These are phyloP conservation scores for Cadophora malorum DNA, from an alignment of 2,329 filamentous ascomycete genomes.

Conservation along the genomic window DNA sequence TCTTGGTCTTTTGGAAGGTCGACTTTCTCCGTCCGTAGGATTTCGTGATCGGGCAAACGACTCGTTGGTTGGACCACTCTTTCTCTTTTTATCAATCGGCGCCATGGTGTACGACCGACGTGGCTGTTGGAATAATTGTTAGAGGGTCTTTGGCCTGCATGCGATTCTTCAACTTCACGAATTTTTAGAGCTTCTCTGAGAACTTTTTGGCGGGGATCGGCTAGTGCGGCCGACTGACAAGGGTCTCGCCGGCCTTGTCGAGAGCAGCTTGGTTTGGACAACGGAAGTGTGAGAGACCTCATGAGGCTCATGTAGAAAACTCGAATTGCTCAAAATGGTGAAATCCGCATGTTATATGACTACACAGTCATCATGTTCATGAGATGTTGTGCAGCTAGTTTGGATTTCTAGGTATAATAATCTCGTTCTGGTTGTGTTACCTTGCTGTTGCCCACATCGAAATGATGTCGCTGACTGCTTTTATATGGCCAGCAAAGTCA, in stretches of 20 bases:
- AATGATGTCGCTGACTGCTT: too few species aligned
- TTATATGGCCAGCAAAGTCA: too few species aligned
- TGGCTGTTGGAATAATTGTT: slow-evolving; percentile 8
- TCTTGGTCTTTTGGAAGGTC: slow-evolving; percentile 43
- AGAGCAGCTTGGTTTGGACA: background rate
- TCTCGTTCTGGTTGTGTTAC: too few species aligned
- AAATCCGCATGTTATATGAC: too few species aligned
- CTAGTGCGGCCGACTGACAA: slow-evolving; percentile 15
- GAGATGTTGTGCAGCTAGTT: too few species aligned
- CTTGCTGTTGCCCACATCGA: too few species aligned
- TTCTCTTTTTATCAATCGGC: slow-evolving; percentile 45
- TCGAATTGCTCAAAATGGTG: too few species aligned
- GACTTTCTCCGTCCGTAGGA: slow-evolving; percentile 34
- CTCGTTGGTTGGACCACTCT: slow-evolving; percentile 44
- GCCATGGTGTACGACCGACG: slow-evolving; percentile 39
- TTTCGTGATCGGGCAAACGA: slow-evolving; percentile 44
- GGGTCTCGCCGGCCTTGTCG: background rate
- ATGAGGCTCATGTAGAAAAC: too few species aligned
- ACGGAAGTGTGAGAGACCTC: too few species aligned
- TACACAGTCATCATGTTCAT: too few species aligned
- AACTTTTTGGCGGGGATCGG: slow-evolving; percentile 25
- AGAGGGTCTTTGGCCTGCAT: background rate
- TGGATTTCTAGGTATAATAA: too few species aligned
- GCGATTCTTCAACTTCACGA: slow-evolving; percentile 4
- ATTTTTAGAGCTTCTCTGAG: slow-evolving; percentile 21